These are phyloP conservation scores for Bertia moriformis DNA, from an alignment of 2,329 filamentous ascomycete genomes.

Conservation along the genomic window DNA sequence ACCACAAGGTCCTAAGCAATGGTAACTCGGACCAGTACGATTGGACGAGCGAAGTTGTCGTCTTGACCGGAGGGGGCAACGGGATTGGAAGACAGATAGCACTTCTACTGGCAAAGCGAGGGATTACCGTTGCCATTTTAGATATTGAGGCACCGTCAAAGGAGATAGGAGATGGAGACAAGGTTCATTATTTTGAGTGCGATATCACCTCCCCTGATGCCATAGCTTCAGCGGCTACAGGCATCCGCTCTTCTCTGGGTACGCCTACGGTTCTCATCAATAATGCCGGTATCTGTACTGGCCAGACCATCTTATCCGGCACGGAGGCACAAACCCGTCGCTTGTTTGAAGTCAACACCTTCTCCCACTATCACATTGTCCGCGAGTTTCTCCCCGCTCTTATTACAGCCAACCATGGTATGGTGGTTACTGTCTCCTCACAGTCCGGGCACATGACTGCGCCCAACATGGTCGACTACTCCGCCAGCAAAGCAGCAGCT, in stretches of 20 bases:
- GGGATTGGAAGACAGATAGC: slow-evolving; percentile 60
- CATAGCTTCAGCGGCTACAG: slow-evolving; percentile 32
- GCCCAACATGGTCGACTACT: slow-evolving; percentile 55
- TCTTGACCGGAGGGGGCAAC: slow-evolving; percentile 61
- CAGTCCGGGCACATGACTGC: slow-evolving; percentile 45
- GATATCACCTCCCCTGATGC: slow-evolving; percentile 47
- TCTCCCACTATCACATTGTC: slow-evolving; percentile 53
- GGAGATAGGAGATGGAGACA: slow-evolving; percentile 13
- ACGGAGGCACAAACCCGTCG: slow-evolving; percentile 44
- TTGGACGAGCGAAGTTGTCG: slow-evolving; percentile 56
- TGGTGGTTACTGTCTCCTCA: slow-evolving; percentile 57
- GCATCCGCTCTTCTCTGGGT: slow-evolving; percentile 40
- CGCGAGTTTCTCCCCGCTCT: slow-evolving; percentile 56
- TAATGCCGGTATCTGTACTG: slow-evolving; percentile 52
- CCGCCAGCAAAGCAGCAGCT: slow-evolving; percentile 49
- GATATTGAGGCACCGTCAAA: slow-evolving; percentile 39
- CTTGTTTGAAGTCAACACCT: slow-evolving; percentile 58
- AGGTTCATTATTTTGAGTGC: slow-evolving; percentile 55
- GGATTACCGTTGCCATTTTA: slow-evolving; percentile 55
- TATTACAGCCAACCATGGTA: slow-evolving; percentile 50
- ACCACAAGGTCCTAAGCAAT: slow-evolving; percentile 30
- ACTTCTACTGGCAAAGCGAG: slow-evolving; percentile 45
- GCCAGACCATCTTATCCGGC: slow-evolving; percentile 43
- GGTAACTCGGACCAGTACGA: slow-evolving; percentile 39
- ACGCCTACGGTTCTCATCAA: slow-evolving; percentile 58